phyloP scores from a whole-genome alignment of 2,329 filamentous ascomycete genomes.

The Didymella glomerata region DNA sequence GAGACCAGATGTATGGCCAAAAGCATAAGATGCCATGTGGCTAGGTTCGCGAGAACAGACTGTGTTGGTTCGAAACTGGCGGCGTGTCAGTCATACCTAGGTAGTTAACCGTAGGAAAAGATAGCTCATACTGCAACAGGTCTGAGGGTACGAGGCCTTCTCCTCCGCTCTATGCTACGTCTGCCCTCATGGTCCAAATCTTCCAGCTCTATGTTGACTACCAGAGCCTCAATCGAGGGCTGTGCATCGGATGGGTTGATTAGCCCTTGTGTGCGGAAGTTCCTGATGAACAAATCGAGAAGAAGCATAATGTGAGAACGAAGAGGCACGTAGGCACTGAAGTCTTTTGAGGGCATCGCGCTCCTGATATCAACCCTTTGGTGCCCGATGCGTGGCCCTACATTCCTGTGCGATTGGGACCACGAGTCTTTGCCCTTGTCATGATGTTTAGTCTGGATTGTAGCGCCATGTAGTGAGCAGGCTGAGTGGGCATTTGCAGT shows the following conservation, averaged over 20 bases:
- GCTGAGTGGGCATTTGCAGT: background rate
- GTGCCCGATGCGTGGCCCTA: background rate
- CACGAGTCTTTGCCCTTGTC: constrained; percentile 13
- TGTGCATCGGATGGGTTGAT: background rate
- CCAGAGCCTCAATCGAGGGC: background rate
- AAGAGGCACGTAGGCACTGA: background rate
- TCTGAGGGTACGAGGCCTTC: background rate
- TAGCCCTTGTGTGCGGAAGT: constrained; percentile 1
- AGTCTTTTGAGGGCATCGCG: background rate
- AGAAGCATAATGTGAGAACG: background rate
- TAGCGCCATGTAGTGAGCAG: constrained; percentile 6
- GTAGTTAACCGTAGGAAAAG: background rate
- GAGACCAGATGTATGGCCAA: constrained; percentile 1
- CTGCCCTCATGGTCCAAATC: constrained; percentile 9
- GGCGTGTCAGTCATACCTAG: background rate
- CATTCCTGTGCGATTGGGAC: constrained; percentile 16
- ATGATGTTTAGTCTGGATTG: constrained; percentile 1
- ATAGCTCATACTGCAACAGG: constrained; percentile 8
- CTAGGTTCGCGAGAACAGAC: constrained; percentile 2
- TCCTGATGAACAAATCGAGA: background rate
- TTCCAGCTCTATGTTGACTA: constrained; percentile 18
- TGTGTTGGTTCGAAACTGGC: background rate
- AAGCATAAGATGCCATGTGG: background rate
- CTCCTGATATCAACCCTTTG: constrained; percentile 8
- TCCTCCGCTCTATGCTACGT: constrained; percentile 1